These are phyloP conservation scores for Orychophragmus violaceus DNA, from an alignment of 345 rosid genomes.

Conservation along the genomic window DNA sequence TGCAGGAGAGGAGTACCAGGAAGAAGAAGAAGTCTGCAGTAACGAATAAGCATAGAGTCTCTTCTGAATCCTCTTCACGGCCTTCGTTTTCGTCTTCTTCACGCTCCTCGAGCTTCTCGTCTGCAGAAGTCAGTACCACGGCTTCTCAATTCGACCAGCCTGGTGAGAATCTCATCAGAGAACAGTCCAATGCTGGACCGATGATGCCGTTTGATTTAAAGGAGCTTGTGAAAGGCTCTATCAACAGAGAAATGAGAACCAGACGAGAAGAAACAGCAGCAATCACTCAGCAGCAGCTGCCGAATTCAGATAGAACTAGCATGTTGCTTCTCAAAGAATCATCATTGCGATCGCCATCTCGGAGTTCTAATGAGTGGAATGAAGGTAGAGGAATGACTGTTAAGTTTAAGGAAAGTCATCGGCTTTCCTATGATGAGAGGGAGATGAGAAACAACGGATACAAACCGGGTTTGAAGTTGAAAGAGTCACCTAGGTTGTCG, in stretches of 20 bases:
- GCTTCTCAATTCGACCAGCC: conserved; percentile 46
- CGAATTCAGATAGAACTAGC: conserved; percentile 37
- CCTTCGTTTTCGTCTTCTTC: conserved; percentile 68
- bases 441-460: conserved; percentile 42
- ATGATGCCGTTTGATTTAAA: conserved; percentile 36
- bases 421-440: conserved; percentile 82
- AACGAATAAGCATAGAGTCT: conserved; percentile 51
- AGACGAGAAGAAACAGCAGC: conserved; percentile 4
- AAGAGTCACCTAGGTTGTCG: conserved; percentile 80
- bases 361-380: conserved; percentile 32
- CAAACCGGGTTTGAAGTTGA: conserved; percentile 51
- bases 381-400: conserved; percentile 27
- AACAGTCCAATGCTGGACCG: conserved; percentile 32
- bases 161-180: conserved; percentile 28
- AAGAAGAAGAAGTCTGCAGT: conserved; percentile 30
- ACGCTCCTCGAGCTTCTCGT: conserved; percentile 66
- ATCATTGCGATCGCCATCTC: conserved; percentile 34
- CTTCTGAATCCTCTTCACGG: conserved; percentile 63
- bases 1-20: conserved; percentile 49
- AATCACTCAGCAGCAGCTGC: conserved; percentile 10
- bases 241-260: conserved; percentile 53
- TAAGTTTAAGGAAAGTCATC: conserved; percentile 46
- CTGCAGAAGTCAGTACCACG: conserved; percentile 45
- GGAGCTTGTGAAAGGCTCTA: conserved; percentile 56
- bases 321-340: conserved; percentile 39